Evolutionary conservation across 2,329 filamentous ascomycete genomes (phyloP), one percentile per base, ranked within the genome.

Genomic region (Aphanocladium album): DNA sequence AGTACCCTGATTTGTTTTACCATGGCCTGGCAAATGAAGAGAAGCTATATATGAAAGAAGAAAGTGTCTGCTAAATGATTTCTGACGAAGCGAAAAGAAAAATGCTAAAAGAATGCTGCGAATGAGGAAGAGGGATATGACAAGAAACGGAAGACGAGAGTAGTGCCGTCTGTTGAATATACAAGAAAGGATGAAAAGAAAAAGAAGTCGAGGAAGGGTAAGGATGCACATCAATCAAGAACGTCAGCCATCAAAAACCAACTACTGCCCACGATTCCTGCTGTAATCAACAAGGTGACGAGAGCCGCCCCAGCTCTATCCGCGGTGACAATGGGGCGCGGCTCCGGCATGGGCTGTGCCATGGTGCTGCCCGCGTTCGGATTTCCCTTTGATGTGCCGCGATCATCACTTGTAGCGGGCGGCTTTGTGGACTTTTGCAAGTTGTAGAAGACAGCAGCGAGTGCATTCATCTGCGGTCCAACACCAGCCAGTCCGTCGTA

Each of bases 381-480:
- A 60, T 86, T 66, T 9, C 83, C 83, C 57, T 74, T 69, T 2
- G 81, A 85, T 1, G 83, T 88, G 54, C 87, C 88, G 30, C 87
- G 87, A 1, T 79, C 82, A 3, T 74, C 69, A 1, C 77, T 76
- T 0, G 84, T 86, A 14, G 81, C 75, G 0, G 84, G 81, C 1
- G 72, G 73, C 16, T 72, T 69, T 2, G 67, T 67, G 17, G 72
- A 69, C 41, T 76, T 71, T 46, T 85, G 73, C 12, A 89, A 75
- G 43, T 80, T 83, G 60, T 85, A 86, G 71, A 85, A 84, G 64
- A 90, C 75, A 12, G 87, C 81, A 25, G 83, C 80, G 27, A 89
- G 76, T 0, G 85, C 86, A 66, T 83, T 87, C 81, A 90, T 88
- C 77, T 90, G 85, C 70, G 88, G 79, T 47, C 88, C 88, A 5